Percentiles rank a stretch among this genome's conserved stretches.
phyloP scores from a whole-genome alignment of 331 rosid genomes.

The Prunus yedoensis region DNA sequence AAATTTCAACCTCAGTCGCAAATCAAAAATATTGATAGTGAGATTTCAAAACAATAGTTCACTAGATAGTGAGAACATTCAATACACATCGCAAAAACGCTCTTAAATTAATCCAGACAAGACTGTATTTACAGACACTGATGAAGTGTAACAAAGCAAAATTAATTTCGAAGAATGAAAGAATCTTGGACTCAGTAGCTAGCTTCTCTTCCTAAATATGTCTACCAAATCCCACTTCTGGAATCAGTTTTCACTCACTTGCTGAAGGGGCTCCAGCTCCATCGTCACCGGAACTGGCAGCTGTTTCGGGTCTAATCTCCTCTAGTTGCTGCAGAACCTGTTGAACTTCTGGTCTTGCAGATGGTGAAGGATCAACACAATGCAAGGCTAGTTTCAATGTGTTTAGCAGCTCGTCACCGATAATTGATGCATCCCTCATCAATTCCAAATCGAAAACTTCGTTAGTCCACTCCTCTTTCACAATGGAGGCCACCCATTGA shows the following conservation, averaged over 20 bases:
- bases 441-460: constrained; percentile 88
- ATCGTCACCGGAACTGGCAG: constrained; percentile 60
- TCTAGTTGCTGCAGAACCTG: constrained; percentile 82
- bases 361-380: constrained; percentile 95
- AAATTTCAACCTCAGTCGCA: no score
- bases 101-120: constrained; percentile 8
- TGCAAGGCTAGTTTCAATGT: constrained; percentile 90
- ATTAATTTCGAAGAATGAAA: constrained; percentile 60
- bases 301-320: constrained; percentile 64
- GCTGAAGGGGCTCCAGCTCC: constrained; percentile 53
- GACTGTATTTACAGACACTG: constrained; percentile 44
- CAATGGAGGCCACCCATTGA: constrained; percentile 97
- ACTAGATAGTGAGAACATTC: constrained; percentile 1
- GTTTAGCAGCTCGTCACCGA: constrained; percentile 84
- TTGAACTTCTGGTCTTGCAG: constrained; percentile 78
- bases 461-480: constrained; percentile 96
- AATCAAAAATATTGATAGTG: no score
- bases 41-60: neutral
- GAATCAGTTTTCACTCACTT: constrained; percentile 37
- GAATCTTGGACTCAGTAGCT: constrained; percentile 57
- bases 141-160: constrained; percentile 28
- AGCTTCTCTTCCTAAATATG: neutral
- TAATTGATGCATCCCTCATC: constrained; percentile 77
- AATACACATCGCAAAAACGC: neutral
- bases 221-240: neutral